Base-by-base conservation (phyloP, 306 rosid species). In the Lathyrus sativus region DNA sequence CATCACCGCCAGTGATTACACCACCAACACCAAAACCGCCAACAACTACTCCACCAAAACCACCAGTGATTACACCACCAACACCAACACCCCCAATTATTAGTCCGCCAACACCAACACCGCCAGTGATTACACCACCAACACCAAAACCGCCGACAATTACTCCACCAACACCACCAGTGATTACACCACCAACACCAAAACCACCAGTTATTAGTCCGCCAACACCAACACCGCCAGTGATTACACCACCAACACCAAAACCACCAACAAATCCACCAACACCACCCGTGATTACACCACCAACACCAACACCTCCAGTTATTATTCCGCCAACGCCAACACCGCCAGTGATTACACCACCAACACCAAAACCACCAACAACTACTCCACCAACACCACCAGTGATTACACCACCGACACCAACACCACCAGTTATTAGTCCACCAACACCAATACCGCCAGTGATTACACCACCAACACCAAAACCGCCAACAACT, bases 331-430 rank as follows among this genome's bases (percentile, higher is more conserved):
- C 13, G 2, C 73, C 83, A 7, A 74, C 81, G 4, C 78, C 78
- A 29, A 74, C 81, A 7, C 78, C 78, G 19, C 77, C 77, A 0
- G 5, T 70, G 0, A 65, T 42, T 13, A 44, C 3, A 2, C 50
- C n/a, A 5, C 81, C 81, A 12, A 70, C 80, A 0, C 79, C 85
- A 0, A 29, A 5, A 11, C 81, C 87, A 10, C 80, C 85, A 1
- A 38, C 29, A 7, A 42, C 50, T 0, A 6, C 4, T 6, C 53
- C 50, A 4, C 80, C 83, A 0, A 60, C 9, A 1, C 79, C 69
- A 2, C 73, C 67, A 0, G 5, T 67, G 0, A 67, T 67, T 4
- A 33, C 39, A 2, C 79, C 85, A 5, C 81, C 84, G 0, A 35
- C 72, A 11, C 74, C 74, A 3, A 53, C 3, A 2, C 48, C 79